Percentiles rank a stretch among this genome's conserved stretches.
Conservation (phyloP, 2,329 filamentous ascomycete species). For the Beauveria sp. region DNA sequence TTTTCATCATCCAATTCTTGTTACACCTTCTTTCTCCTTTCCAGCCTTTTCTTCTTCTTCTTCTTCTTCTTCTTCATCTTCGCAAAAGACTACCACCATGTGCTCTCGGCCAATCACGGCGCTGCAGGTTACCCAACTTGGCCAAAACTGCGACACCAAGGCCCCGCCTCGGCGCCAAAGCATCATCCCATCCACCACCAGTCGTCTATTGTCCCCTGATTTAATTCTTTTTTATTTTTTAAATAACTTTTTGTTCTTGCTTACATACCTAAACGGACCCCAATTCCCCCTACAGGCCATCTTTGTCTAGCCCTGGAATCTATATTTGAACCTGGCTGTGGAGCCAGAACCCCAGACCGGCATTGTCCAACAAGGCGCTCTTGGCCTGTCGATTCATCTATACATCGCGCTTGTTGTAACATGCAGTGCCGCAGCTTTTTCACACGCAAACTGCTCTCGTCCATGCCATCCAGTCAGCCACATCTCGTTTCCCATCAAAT, state of each 20-base stretch:
- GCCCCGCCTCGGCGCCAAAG: slow-evolving; percentile 5
- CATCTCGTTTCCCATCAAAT: background rate
- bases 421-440: background rate
- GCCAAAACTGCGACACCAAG: slow-evolving; percentile 6
- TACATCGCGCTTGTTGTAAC: slow-evolving; percentile 6
- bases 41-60: background rate
- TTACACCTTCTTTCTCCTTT: too few species aligned
- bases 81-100: background rate
- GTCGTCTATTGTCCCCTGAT: background rate
- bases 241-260: too few species aligned
- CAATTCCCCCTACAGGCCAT: background rate
- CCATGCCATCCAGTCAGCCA: background rate
- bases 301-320: background rate
- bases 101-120: slow-evolving; percentile 3
- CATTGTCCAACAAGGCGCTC: background rate
- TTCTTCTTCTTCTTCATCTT: background rate
- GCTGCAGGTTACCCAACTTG: background rate
- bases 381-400: slow-evolving; percentile 2
- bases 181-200: background rate
- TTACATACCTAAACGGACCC: too few species aligned
- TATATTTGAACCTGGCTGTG: slow-evolving; percentile 1
- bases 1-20: too few species aligned
- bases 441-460: background rate
- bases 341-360: background rate
- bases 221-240: background rate